Base-by-base conservation (phyloP, 495 filamentous ascomycete species). In the Astrothelium macrocarpum region DNA sequence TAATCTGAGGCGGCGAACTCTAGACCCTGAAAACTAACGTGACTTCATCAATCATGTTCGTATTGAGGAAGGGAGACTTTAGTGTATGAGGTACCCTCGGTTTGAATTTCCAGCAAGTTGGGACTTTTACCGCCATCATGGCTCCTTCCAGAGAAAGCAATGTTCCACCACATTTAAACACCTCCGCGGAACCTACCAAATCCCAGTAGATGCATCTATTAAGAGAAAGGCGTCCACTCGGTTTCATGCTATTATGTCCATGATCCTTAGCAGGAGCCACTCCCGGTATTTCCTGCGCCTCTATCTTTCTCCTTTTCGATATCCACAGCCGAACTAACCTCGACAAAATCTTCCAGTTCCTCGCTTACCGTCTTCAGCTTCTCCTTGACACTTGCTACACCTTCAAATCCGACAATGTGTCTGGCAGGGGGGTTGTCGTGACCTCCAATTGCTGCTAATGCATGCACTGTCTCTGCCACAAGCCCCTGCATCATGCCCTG, bases 341-440 rank as follows among this genome's bases (percentile, higher is more conserved):
- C 90, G 32, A 96, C 86, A 76, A 97, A 97, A 63, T 97, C 94
- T 73, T 97, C 94, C 43, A 97, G 70, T 75, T 97, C 94, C 72
- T 97, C 92, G 61, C 90, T 95, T 1, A 96, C 88, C 25, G 91
- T 97, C 79, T 95, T 96, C 61, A 98, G 76, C 76, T 96, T 97
- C 78, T 97, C 94, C 68, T 95, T 95, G 23, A 98, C 91, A 32
- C 85, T 87, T 4, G 87, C 83, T 34, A 92, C 87, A 11, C 90
- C 91, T 72, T 97, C 94, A 68, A 89, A 87, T 1, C 94, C 93
- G 0, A 97, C 91, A 65, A 97, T 96, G 72, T 97, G 92, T 32
- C 94, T 79, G 2, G 92, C 91, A 0, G 94, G 94, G 5, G 94
- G 94, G 75, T 97, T 96, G 73, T 95, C 93, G 74, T 96, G 91